A percentile compares a stretch with the other conserved stretches of the same genome.
phyloP scores from a whole-genome alignment of 2,329 filamentous ascomycete genomes.

The Claviceps arundinis region DNA sequence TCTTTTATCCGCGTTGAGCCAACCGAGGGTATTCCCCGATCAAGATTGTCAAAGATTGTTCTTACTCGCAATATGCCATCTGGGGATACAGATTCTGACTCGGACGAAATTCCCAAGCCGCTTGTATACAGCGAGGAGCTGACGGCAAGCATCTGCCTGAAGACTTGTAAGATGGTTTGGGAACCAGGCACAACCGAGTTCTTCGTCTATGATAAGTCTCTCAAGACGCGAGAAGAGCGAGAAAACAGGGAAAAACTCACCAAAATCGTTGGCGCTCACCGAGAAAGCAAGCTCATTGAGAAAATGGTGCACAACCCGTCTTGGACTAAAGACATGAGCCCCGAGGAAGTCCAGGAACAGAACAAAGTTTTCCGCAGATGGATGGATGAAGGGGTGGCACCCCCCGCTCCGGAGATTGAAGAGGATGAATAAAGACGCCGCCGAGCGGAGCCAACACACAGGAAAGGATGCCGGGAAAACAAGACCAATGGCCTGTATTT shows the following conservation, averaged over 20 bases:
- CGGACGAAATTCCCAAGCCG: conserved; percentile 46
- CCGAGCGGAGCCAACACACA: no score
- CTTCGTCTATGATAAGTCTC: conserved; percentile 56
- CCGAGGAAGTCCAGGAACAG: conserved; percentile 60
- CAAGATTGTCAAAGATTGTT: conserved; percentile 53
- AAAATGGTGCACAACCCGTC: conserved; percentile 73
- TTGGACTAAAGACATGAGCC: conserved; percentile 67
- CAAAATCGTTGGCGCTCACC: conserved; percentile 44
- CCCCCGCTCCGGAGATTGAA: conserved; percentile 9
- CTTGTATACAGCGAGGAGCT: conserved; percentile 54
- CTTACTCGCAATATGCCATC: conserved; percentile 58
- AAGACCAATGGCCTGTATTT: not conserved
- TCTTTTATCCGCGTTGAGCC: conserved; percentile 81
- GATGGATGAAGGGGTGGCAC: conserved; percentile 34
- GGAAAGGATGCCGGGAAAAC: not conserved
- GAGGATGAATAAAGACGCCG: not conserved
- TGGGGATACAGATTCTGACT: conserved; percentile 48
- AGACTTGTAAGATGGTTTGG: conserved; percentile 70
- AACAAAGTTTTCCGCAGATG: conserved; percentile 51
- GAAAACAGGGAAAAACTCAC: conserved; percentile 35
- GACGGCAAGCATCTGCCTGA: conserved; percentile 60
- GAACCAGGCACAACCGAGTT: conserved; percentile 57
- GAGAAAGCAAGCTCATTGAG: conserved; percentile 58
- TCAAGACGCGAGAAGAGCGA: conserved; percentile 54
- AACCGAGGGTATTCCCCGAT: conserved; percentile 62